Conservation (phyloP, 768 basidiomycete genomes). For the Leccinum sublutescens region DNA sequence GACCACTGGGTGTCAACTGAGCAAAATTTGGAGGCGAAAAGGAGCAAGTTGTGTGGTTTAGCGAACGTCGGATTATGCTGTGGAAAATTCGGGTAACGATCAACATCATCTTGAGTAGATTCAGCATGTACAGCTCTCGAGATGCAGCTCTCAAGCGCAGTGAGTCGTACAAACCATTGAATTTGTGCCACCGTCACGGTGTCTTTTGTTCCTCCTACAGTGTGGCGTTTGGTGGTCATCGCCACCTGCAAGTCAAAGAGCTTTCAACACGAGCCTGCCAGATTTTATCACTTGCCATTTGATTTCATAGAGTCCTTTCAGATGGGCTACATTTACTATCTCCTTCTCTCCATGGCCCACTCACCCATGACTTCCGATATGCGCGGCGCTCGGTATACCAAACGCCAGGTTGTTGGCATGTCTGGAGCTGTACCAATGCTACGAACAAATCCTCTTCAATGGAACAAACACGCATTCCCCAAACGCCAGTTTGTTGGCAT, state of each 20-base stretch:
- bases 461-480: no score
- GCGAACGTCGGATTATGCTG: no score
- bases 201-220: background rate
- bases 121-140: no score
- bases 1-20: no score
- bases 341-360: background rate
- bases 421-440: constrained; percentile 17
- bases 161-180: no score
- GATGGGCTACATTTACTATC: background rate
- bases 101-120: no score
- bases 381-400: background rate
- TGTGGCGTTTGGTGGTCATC: constrained; percentile 3
- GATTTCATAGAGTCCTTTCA: background rate
- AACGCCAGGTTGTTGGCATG: constrained; percentile 10
- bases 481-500: no score
- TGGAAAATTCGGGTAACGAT: no score
- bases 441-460: background rate
- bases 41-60: no score
- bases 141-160: no score
- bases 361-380: background rate
- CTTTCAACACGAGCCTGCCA: background rate
- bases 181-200: no score
- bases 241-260: background rate
- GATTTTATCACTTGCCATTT: constrained; percentile 4
- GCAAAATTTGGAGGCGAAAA: no score